Conservation (phyloP, 2,329 filamentous ascomycete genomes). For the Cladosporium sp. region DNA sequence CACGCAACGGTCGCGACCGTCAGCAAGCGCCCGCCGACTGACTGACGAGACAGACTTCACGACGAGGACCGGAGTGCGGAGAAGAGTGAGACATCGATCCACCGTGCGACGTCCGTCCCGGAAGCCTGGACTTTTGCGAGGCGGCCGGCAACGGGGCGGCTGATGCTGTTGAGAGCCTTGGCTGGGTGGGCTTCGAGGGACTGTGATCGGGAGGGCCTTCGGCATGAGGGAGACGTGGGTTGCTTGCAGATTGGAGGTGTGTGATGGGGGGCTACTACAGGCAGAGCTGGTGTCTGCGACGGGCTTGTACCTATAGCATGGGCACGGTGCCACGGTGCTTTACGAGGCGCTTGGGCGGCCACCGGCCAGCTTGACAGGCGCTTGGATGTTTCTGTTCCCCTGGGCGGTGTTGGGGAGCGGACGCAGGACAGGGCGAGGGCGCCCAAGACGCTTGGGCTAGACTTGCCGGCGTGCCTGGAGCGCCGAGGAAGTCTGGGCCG, state of each 20-base stretch:
- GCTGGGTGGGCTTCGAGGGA: no score
- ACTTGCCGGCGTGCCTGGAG: not conserved
- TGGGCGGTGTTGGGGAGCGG: slow-evolving; percentile 2
- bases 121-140: not conserved
- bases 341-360: not conserved
- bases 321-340: no score
- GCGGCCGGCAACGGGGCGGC: no score
- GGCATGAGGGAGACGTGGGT: not conserved
- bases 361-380: not conserved
- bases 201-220: not conserved
- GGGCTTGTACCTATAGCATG: no score
- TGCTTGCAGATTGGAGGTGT: not conserved
- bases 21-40: no score
- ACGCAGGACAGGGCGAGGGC: not conserved
- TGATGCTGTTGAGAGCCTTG: no score
- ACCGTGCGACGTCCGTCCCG: not conserved
- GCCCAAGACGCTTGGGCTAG: not conserved
- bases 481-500: slow-evolving; percentile 8
- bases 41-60: no score
- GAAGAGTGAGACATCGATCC: not conserved
- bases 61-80: not conserved
- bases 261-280: not conserved
- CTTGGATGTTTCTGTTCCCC: slow-evolving; percentile 7
- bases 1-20: no score
- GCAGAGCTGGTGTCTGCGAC: no score